Evolutionary conservation across 2,329 filamentous ascomycete species (phyloP), one percentile per base, ranked within the genome.

Genomic region (Allantophomopsis cytisporea): DNA sequence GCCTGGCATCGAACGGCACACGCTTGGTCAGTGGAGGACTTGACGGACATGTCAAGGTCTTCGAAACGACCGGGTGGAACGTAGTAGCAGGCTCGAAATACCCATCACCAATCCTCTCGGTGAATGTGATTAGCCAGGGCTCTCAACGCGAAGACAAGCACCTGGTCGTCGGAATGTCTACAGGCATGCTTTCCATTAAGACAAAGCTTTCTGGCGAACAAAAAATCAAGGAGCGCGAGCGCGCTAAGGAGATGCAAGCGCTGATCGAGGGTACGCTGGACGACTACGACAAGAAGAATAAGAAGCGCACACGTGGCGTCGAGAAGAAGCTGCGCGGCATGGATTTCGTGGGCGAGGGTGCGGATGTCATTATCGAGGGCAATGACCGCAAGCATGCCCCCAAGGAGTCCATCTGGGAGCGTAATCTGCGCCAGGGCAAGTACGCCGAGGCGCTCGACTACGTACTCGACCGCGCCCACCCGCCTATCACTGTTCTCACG

Each of bases 11-110:
- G 35, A 76, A 83, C 49, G 84, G 83, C 36, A 76, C 76, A 38
- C 76, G 91, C 38, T 70, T 98, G 41, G 73, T 98, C 39, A 88
- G 81, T 47, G 91, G 87, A 60, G 87, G 81, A 15, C 69, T 98
- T 35, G 91, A 98, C 58, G 93, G 91, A 8, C 91, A 96, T 60
- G 80, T 96, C 63, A 98, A 98, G 63, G 77, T 98, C 31, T 96
- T 94, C 53, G 89, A 96, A 62, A 95, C 88, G 1, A 80, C 79
- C 1, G 80, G 76, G 38, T 98, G 91, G 91, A 94, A 95, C 55
- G 84, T 96, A 7, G 88, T 96, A n/a, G 82, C 85, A 31, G 89
- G 85, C 38, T 77, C 83, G 44, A 98, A 96, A 62, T 98, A 96
- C 60, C 80, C 86, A 5, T 83, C 86, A 2, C 91, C 91, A 1